phyloP scores from a whole-genome alignment of 768 basidiomycete species.

The Gelatoporia subvermispora region DNA sequence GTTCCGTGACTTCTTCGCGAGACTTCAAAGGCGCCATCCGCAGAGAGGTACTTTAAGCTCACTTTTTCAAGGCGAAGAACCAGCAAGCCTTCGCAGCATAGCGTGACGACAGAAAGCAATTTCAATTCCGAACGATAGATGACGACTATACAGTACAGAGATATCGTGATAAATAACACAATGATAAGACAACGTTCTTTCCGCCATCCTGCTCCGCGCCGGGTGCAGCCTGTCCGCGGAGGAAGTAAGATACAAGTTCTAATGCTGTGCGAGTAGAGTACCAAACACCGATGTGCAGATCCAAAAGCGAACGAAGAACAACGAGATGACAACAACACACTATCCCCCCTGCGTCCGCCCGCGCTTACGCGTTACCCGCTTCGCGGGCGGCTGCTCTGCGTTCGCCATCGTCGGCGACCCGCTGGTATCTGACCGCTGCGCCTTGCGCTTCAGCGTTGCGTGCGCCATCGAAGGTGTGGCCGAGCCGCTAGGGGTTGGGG shows the following conservation, averaged over 20 bases:
- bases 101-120: no score
- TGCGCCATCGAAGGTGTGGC: slow-evolving; percentile 24
- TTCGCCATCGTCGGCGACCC: slow-evolving; percentile 49
- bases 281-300: slow-evolving; percentile 20
- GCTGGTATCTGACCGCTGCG: slow-evolving; percentile 21
- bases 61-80: no score
- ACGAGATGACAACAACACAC: slow-evolving; percentile 19
- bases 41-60: no score
- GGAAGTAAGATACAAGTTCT: slow-evolving; percentile 26
- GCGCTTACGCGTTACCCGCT: slow-evolving; percentile 50
- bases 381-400: slow-evolving; percentile 42
- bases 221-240: slow-evolving; percentile 2
- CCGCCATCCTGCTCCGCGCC: slow-evolving; percentile 7
- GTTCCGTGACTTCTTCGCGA: no score
- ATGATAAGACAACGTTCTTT: slow-evolving; percentile 27
- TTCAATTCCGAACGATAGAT: slow-evolving; percentile 1
- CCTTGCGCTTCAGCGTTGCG: slow-evolving; percentile 32
- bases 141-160: slow-evolving; percentile 21
- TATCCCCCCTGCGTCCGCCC: slow-evolving; percentile 38
- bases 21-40: no score
- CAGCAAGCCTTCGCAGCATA: no score
- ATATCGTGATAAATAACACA: slow-evolving; percentile 25
- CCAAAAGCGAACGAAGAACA: slow-evolving; percentile 20
- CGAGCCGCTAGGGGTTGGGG: slow-evolving; percentile 16
- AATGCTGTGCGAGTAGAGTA: slow-evolving; percentile 27